phyloP scores from a whole-genome alignment of 1,284 basidiomycete species.

The Apiotrichum veenhuisii region DNA sequence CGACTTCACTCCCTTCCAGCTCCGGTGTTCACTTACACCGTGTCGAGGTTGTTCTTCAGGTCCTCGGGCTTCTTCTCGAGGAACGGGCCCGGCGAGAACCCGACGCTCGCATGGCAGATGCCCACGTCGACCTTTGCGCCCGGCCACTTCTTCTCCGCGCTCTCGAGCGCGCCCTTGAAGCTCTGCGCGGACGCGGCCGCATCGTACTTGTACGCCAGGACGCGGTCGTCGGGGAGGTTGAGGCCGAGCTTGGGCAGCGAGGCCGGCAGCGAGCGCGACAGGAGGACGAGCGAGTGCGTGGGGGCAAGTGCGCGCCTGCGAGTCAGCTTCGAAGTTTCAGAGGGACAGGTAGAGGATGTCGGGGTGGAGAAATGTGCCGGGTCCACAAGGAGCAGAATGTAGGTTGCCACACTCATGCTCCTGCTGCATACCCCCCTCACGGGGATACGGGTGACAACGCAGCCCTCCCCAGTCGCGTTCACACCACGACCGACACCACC shows the following conservation, averaged over 20 bases:
- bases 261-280: conserved; percentile 43
- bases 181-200: conserved; percentile 19
- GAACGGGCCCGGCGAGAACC: conserved; percentile 32
- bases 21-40: conserved; percentile 26
- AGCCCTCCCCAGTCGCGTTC: too few relatives aligned
- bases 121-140: conserved; percentile 38
- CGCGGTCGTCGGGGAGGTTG: conserved; percentile 20
- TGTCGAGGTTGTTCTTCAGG: conserved; percentile 29
- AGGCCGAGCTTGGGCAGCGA: conserved; percentile 31
- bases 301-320: conserved; percentile 31
- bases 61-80: conserved; percentile 33
- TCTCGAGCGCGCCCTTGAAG: conserved; percentile 30
- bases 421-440: too few relatives aligned
- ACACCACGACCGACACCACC: too few relatives aligned
- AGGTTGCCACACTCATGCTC: too few relatives aligned
- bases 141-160: conserved; percentile 35
- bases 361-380: too few relatives aligned
- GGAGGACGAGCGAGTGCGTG: conserved; percentile 42
- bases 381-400: too few relatives aligned
- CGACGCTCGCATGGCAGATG: conserved; percentile 36
- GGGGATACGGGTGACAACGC: too few relatives aligned
- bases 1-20: neutral
- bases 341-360: too few relatives aligned
- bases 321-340: neutral
- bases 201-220: conserved; percentile 32